Evolutionary conservation across 441 rosid genomes (phyloP).

Genomic region (Croton setiger): DNA sequence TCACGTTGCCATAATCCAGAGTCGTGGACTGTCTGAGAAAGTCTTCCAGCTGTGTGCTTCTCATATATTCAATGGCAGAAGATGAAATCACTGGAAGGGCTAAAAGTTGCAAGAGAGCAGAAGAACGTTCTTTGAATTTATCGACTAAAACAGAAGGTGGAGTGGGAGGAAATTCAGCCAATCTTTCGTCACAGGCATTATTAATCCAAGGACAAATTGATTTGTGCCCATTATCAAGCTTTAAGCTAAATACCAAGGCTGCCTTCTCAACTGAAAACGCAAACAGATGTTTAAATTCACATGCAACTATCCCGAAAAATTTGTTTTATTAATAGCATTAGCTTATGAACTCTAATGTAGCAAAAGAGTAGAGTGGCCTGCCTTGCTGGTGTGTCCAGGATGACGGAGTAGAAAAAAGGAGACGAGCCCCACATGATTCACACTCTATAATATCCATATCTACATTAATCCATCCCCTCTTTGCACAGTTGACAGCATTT

Average conservation of each 20-base stretch:
- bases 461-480: constrained; percentile 90
- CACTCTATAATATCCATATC: constrained; percentile 78
- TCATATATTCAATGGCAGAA: constrained; percentile 64
- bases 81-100: constrained; percentile 75
- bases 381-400: constrained; percentile 93
- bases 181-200: constrained; percentile 75
- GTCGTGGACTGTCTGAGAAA: constrained; percentile 41
- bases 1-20: constrained; percentile 27
- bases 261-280: constrained; percentile 76
- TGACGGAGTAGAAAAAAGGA: constrained; percentile 75
- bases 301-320: constrained; percentile 11
- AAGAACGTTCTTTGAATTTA: constrained; percentile 52
- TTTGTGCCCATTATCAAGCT: constrained; percentile 85
- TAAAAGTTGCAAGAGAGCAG: constrained; percentile 49
- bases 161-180: constrained; percentile 84
- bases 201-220: constrained; percentile 78
- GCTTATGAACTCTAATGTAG: neutral
- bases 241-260: constrained; percentile 79
- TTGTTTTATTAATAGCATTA: constrained; percentile 2
- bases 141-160: constrained; percentile 65
- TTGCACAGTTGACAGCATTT: constrained; percentile 82
- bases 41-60: constrained; percentile 59
- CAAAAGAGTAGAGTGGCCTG: constrained; percentile 17
- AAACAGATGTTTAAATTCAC: constrained; percentile 20
- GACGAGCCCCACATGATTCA: constrained; percentile 89